Evolutionary conservation across 306 rosid genomes (phyloP), one percentile per base, ranked within the genome.

Genomic region (Acacia crassicarpa): DNA sequence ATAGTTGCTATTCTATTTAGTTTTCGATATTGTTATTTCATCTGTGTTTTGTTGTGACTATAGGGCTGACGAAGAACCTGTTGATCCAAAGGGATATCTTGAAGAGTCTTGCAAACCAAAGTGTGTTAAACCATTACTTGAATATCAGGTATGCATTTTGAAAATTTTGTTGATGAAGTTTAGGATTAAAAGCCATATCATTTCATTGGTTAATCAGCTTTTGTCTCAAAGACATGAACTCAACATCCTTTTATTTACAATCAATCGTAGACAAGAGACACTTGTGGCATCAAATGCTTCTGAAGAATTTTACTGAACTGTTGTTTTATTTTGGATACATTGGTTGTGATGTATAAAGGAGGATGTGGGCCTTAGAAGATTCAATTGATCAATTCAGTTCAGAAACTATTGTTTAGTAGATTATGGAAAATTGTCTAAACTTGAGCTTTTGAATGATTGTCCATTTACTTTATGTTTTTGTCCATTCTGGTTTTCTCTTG

Each of bases 21-120:
- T 79, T 56, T 48, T n/a, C 51, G 63, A 23, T 25, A 12, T 41
- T 54, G 78, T 19, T 79, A 32, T n/a, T 75, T 74, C 23, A 71
- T 43, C 15, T 65, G 70, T 63, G 43, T 20, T 79, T 82, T 79
- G 1, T 84, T 46, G 25, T 85, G 78, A 73, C 63, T 74, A 44
- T 73, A 95, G 99, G 99, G 97, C 99, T 77, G 99, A 95, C 5
- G 99, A 95, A 78, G 99, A 95, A 80, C 97, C 91, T 80, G 97
- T 90, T 88, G 97, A 92, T 87, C 99, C 83, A 68, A 95, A 95
- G 90, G 88, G 75, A 84, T 87, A 91, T 81, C 86, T 90, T 56
- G 97, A 95, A 85, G 97, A 93, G 71, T 84, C 88, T 76, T 95
- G 99, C 97, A 93, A 93, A 83, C 99, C 99, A 2, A 95, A 95